phyloP scores from a whole-genome alignment of 2,329 filamentous ascomycete genomes.

The Diaporthe vaccinii region DNA sequence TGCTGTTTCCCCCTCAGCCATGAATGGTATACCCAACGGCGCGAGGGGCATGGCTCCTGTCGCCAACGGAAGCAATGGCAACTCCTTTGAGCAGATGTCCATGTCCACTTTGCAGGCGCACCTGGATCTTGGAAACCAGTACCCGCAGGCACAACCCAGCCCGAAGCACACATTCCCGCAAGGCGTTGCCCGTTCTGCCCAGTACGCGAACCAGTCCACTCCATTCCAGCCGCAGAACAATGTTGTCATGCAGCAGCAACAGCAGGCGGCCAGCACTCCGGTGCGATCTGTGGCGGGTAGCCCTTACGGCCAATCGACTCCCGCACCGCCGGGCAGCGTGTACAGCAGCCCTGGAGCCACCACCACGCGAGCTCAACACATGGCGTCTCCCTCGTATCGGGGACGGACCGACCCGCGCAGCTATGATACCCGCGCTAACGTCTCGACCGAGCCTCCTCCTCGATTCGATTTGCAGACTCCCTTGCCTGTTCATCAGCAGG shows the following conservation, averaged over 20 bases:
- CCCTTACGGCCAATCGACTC: slow-evolving; percentile 8
- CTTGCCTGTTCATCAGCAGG: slow-evolving; percentile 14
- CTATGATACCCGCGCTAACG: slow-evolving; percentile 54
- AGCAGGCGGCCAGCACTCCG: slow-evolving; percentile 1
- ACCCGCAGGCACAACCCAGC: slow-evolving; percentile 7
- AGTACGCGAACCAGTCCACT: not conserved
- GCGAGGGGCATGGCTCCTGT: not conserved
- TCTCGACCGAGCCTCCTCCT: slow-evolving; percentile 52
- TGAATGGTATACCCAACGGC: not conserved
- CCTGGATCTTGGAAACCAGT: not conserved
- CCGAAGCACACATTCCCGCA: slow-evolving; percentile 1
- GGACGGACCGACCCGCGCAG: slow-evolving; percentile 57
- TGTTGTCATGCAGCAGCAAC: slow-evolving; percentile 19
- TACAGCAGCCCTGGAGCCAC: not conserved
- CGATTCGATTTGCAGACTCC: slow-evolving; percentile 50
- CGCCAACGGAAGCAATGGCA: not conserved
- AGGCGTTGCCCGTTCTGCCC: not conserved
- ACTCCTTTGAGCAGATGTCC: slow-evolving; percentile 26
- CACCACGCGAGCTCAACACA: not conserved
- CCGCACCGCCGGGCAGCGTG: not conserved
- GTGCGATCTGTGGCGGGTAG: not conserved
- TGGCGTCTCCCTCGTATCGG: not conserved
- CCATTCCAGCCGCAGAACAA: not conserved
- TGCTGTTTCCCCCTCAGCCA: not conserved
- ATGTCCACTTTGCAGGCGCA: slow-evolving; percentile 35